phyloP scores from a whole-genome alignment of 1,284 basidiomycete genomes.

The Exsudoporus floridanus region DNA sequence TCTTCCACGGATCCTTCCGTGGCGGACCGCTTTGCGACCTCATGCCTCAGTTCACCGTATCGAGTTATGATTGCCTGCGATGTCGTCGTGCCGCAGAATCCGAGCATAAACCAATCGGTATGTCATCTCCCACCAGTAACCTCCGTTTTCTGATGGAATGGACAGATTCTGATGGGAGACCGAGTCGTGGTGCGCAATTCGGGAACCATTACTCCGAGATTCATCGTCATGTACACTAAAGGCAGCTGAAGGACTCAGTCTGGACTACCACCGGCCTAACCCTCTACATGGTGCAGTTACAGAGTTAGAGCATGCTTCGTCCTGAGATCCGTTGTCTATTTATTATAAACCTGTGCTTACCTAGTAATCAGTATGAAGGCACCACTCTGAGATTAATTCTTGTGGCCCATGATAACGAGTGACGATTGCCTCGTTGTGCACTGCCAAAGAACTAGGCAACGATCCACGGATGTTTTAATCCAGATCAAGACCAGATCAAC shows the following conservation, averaged over 20 bases:
- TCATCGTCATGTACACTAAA: slow-evolving; percentile 37
- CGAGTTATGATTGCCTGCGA: slow-evolving; percentile 61
- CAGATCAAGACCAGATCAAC: slow-evolving; percentile 19
- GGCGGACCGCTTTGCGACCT: slow-evolving; percentile 57
- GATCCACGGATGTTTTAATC: slow-evolving; percentile 14
- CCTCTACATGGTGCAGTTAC: slow-evolving; percentile 19
- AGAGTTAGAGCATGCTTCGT: slow-evolving; percentile 26
- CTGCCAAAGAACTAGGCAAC: slow-evolving; percentile 22
- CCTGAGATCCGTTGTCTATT: slow-evolving; percentile 25
- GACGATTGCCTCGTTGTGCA: slow-evolving; percentile 29
- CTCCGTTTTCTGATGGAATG: slow-evolving; percentile 32
- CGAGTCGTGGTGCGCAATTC: slow-evolving; percentile 34
- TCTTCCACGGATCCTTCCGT: slow-evolving; percentile 54
- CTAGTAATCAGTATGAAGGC: slow-evolving; percentile 23
- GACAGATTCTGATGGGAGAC: slow-evolving; percentile 34
- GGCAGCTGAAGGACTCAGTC: slow-evolving; percentile 25
- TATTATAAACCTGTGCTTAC: slow-evolving; percentile 22
- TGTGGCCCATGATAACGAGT: slow-evolving; percentile 19
- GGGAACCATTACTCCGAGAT: slow-evolving; percentile 37
- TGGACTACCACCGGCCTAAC: slow-evolving; percentile 14
- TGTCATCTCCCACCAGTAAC: slow-evolving; percentile 25
- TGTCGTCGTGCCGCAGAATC: slow-evolving; percentile 41
- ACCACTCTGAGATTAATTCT: slow-evolving; percentile 16
- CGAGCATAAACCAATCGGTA: slow-evolving; percentile 29
- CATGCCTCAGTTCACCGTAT: slow-evolving; percentile 61